phyloP scores from a whole-genome alignment of 768 basidiomycete genomes.

The Porpolomopsis calyptriformis region DNA sequence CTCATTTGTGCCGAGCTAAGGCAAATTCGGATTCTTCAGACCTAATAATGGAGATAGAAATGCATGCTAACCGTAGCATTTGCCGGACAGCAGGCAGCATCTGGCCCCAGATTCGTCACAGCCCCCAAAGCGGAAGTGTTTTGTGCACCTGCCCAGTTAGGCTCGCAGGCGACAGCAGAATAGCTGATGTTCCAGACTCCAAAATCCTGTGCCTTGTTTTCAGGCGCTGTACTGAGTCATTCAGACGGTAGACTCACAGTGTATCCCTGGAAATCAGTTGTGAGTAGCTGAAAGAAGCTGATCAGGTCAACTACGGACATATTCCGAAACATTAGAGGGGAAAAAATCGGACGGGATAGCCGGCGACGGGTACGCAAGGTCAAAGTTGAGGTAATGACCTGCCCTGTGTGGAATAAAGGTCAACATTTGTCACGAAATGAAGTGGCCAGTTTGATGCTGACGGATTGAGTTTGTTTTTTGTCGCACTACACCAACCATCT shows the following conservation, averaged over 20 bases:
- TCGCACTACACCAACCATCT: constrained; percentile 65
- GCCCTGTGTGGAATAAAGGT: constrained; percentile 33
- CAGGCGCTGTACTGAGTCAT: constrained; percentile 1
- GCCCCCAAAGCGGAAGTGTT: constrained; percentile 58
- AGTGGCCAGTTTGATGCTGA: constrained; percentile 24
- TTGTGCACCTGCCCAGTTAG: constrained; percentile 53
- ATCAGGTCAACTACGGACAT: constrained; percentile 24
- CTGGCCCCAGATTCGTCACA: constrained; percentile 41
- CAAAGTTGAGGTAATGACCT: constrained; percentile 67
- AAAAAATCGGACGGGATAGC: constrained; percentile 67
- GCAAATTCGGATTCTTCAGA: constrained; percentile 1
- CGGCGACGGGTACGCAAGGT: constrained; percentile 65
- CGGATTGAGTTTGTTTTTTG: constrained; percentile 49
- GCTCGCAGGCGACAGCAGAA: constrained; percentile 47
- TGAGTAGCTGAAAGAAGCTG: background rate
- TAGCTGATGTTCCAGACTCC: constrained; percentile 82
- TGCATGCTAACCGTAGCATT: constrained; percentile 42
- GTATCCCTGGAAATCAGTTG: constrained; percentile 4
- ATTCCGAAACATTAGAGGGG: constrained; percentile 55
- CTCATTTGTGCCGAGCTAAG: constrained; percentile 32
- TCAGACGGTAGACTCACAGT: background rate
- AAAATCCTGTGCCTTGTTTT: too few species aligned
- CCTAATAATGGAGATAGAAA: background rate
- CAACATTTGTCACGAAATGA: background rate
- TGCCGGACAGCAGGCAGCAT: constrained; percentile 62